Evolutionary conservation across 306 rosid genomes (phyloP).

Genomic region (Arachis stenosperma): DNA sequence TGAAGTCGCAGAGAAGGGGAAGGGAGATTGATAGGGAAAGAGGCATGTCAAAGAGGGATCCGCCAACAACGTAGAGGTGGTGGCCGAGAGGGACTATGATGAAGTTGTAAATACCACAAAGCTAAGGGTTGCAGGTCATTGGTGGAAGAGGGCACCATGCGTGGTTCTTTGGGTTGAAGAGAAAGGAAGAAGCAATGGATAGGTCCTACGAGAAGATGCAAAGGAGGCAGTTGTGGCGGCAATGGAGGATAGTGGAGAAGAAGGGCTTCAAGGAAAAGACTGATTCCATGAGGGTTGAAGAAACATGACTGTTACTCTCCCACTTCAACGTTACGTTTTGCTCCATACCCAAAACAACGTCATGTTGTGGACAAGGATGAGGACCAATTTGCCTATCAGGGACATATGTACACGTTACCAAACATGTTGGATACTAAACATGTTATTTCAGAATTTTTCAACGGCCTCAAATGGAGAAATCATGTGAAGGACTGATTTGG

Average conservation of each 20-base stretch:
- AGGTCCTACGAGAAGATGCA: constrained; percentile 86
- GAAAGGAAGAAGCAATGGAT: constrained; percentile 59
- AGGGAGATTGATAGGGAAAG: constrained; percentile 86
- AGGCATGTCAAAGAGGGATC: constrained; percentile 81
- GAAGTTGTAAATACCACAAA: constrained; percentile 85
- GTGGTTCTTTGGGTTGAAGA: constrained; percentile 64
- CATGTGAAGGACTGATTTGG: too few species aligned
- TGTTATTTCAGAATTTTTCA: too few species aligned
- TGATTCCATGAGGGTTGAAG: constrained; percentile 53
- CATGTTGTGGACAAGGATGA: too few species aligned
- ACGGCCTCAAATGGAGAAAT: too few species aligned
- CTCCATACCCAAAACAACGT: too few species aligned
- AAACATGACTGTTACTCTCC: too few species aligned
- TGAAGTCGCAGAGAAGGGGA: constrained; percentile 49
- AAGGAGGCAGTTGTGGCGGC: constrained; percentile 51
- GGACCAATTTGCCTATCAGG: too few species aligned
- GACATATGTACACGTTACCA: too few species aligned
- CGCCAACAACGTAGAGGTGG: constrained; percentile 70
- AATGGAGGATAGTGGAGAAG: constrained; percentile 47
- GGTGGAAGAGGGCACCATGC: constrained; percentile 85
- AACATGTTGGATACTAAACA: too few species aligned
- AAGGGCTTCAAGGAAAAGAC: constrained; percentile 62
- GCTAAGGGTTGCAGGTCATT: constrained; percentile 73
- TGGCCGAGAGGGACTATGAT: constrained; percentile 60
- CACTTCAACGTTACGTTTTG: too few species aligned